Base-by-base conservation (phyloP, 176 grass and related monocot genomes). In the Poa pratensis region DNA sequence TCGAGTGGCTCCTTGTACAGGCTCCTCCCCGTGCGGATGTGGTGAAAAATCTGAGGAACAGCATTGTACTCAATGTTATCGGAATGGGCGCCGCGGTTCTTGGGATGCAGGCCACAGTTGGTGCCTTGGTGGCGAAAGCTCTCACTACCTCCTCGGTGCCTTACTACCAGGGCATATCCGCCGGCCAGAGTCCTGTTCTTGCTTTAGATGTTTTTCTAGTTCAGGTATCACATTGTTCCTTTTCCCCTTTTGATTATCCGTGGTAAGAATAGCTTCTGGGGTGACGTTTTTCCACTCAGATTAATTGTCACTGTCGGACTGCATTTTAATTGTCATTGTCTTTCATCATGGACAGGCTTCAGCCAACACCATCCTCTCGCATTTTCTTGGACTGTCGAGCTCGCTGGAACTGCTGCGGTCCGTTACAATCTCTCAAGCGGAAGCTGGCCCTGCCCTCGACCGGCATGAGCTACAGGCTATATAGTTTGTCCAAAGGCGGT, bases 151-250 rank as follows among this genome's bases (percentile, higher is more conserved):
- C 93, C 32, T 6, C 88, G 68, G 93, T 95, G 69, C 90, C 96
- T 26, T 94, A 95, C 64, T 94, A 95, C 78, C 93, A 95, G 75
- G 93, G 93, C 43, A 84, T 94, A 75, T 48, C 93, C 3, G 81
- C 93, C 76, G 90, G 96, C 77, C 93, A 94, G 86, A 98, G 82
- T 74, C 89, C 93, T 77, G 91, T 98, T 65, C 87, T 95, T 75
- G 89, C 96, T 48, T 81, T 98, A 79, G 96, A 98, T 87, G 82
- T 98, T 76, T 94, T 98, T 49, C 83, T 98, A 23, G 88, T 95
- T 42, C 96, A 95, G 93, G 96, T 98, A 92, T 79, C 23, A 3
- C 32, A 49, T 50, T 39, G 9, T 30, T 1, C n/a, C 12, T 73
- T 54, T 50, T 0, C 24, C 50, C 84, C 71, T 77, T 37, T 76